A percentile compares a stretch with the other conserved stretches of the same genome.
Evolutionary conservation across 1,284 basidiomycete genomes (phyloP).

Genomic region (Phylloboletellus chloephorus): DNA sequence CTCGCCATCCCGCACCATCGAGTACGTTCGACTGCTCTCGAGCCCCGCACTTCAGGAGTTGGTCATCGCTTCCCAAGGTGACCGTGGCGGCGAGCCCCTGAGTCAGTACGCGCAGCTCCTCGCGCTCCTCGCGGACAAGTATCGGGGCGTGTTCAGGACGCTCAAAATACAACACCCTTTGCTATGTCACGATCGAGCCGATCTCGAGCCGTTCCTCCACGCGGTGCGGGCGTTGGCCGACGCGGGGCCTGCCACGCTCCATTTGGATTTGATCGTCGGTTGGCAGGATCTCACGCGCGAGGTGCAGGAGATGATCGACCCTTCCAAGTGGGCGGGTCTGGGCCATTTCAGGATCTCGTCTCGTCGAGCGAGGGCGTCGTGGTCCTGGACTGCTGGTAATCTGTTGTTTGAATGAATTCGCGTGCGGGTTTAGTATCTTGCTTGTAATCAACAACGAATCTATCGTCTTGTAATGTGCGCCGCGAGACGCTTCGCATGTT

Average conservation of each 20-base stretch:
- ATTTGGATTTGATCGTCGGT: constrained; percentile 17
- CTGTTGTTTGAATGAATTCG: constrained; percentile 4
- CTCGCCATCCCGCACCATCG: constrained; percentile 18
- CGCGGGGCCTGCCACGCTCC: constrained; percentile 16
- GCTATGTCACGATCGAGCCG: constrained; percentile 14
- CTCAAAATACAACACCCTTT: constrained; percentile 21
- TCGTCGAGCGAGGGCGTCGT: constrained; percentile 10
- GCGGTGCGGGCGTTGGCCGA: constrained; percentile 17
- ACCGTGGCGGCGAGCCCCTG: constrained; percentile 10
- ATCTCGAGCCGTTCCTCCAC: constrained; percentile 16
- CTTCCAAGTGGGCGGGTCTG: constrained; percentile 18
- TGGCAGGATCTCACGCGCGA: constrained; percentile 19
- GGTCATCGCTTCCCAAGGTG: constrained; percentile 18
- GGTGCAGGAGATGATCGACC: constrained; percentile 22
- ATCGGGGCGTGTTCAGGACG: constrained; percentile 18
- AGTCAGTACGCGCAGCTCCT: constrained; percentile 18
- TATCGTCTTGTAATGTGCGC: too few species aligned
- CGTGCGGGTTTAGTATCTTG: too few species aligned
- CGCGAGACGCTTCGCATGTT: too few species aligned
- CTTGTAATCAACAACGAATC: too few species aligned
- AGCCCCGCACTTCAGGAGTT: constrained; percentile 20
- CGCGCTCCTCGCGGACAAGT: constrained; percentile 21
- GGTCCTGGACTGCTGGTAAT: constrained; percentile 16
- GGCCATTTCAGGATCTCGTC: constrained; percentile 18
- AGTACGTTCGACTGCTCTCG: constrained; percentile 23